These are phyloP conservation scores for Phyllosticta citribraziliensis DNA, from an alignment of 2,329 filamentous ascomycete genomes.

Conservation along the genomic window DNA sequence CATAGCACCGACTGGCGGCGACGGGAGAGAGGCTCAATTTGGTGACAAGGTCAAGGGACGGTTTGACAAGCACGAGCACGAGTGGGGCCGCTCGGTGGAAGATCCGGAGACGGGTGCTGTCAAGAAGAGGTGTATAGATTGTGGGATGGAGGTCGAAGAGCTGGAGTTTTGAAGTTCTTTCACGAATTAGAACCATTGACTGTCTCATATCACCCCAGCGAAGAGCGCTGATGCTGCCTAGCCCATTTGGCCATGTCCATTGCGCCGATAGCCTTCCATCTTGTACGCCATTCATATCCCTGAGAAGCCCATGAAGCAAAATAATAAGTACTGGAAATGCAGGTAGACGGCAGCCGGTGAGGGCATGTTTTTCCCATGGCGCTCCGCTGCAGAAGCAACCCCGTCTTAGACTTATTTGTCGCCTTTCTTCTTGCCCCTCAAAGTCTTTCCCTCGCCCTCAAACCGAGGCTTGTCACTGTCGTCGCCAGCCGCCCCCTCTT, in stretches of 20 bases:
- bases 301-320: background rate
- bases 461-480: conserved; percentile 56
- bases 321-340: background rate
- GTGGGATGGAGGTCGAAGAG: conserved; percentile 59
- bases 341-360: background rate
- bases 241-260: background rate
- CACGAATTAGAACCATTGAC: background rate
- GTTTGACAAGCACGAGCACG: conserved; percentile 71
- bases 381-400: background rate
- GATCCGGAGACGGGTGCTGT: conserved; percentile 60
- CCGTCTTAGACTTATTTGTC: conserved; percentile 21
- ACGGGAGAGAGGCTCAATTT: conserved; percentile 48
- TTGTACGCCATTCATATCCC: background rate
- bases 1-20: conserved; percentile 50
- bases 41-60: conserved; percentile 60
- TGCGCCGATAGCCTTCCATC: background rate
- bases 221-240: background rate
- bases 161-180: conserved; percentile 42
- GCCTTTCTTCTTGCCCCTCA: conserved; percentile 61
- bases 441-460: conserved; percentile 72
- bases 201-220: background rate
- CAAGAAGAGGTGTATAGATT: conserved; percentile 63
- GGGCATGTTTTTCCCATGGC: background rate
- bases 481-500: conserved; percentile 51
- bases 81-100: conserved; percentile 58